Conservation (phyloP, 2,329 filamentous ascomycete species). For the Aspergillus piperis region DNA sequence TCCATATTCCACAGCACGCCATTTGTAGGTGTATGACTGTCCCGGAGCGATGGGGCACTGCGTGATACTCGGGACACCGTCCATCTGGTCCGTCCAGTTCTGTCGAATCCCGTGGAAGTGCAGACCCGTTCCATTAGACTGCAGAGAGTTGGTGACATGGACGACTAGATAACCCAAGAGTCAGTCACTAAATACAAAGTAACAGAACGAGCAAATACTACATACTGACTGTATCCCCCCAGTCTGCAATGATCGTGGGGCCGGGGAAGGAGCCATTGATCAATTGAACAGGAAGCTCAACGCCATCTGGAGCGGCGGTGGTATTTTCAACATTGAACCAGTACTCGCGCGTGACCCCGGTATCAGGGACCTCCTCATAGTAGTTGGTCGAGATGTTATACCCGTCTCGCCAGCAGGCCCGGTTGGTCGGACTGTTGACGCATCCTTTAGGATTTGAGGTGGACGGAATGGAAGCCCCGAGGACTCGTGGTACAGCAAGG, state of each 20-base stretch:
- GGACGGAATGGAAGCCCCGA: not conserved
- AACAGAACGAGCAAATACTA: too few relatives aligned
- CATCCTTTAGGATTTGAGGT: not conserved
- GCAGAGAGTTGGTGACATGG: conserved; percentile 57
- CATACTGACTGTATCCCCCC: conserved; percentile 52
- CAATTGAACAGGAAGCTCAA: conserved; percentile 48
- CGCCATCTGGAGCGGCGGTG: conserved; percentile 24
- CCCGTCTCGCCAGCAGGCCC: not conserved
- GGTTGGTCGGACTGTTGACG: not conserved
- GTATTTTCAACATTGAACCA: conserved; percentile 19
- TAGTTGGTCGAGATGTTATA: conserved; percentile 38
- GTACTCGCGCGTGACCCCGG: conserved; percentile 19
- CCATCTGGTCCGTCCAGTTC: conserved; percentile 31
- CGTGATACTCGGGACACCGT: conserved; percentile 36
- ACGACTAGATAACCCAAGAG: conserved; percentile 42
- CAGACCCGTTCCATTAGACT: conserved; percentile 27
- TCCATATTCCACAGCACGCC: conserved; percentile 41
- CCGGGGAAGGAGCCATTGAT: conserved; percentile 69
- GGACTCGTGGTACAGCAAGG: not conserved
- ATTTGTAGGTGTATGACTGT: conserved; percentile 39
- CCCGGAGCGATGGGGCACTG: conserved; percentile 44
- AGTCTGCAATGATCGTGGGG: conserved; percentile 65
- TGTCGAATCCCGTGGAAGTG: conserved; percentile 41
- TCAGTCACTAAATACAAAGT: not conserved
- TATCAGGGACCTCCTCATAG: conserved; percentile 24